Evolutionary conservation across 169 alveolate species (phyloP).

Genomic region (Plasmodium sp.): DNA sequence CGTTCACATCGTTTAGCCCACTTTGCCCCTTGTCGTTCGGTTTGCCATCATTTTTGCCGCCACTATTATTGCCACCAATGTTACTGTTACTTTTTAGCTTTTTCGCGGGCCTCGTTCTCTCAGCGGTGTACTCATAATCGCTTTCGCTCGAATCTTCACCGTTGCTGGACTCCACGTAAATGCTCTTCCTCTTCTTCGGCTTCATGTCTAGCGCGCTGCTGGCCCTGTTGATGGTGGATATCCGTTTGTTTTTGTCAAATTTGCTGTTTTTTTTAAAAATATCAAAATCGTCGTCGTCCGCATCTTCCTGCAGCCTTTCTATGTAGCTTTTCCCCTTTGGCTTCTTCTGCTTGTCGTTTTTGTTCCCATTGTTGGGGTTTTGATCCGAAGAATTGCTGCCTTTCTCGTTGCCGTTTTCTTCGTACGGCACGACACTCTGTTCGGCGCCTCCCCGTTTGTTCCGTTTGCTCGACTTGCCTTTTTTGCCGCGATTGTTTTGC

Average conservation of each 20-base stretch:
- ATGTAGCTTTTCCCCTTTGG: slow-evolving; percentile 38
- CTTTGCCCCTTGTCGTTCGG: not conserved
- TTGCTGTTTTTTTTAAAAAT: slow-evolving; percentile 50
- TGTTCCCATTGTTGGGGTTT: not conserved
- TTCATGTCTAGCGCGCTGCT: slow-evolving; percentile 12
- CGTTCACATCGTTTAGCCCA: not conserved
- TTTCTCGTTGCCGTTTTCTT: not conserved
- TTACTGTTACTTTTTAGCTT: slow-evolving; percentile 9
- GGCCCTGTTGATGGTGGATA: slow-evolving; percentile 4
- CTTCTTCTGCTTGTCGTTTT: not conserved
- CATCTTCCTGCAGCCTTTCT: slow-evolving; percentile 32
- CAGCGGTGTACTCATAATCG: slow-evolving; percentile 55
- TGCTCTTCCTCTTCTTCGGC: slow-evolving; percentile 51
- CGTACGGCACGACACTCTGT: not conserved
- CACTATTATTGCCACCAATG: not conserved
- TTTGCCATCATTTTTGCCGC: not conserved
- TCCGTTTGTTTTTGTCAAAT: slow-evolving; percentile 52
- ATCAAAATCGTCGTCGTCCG: slow-evolving; percentile 73
- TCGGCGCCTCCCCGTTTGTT: not conserved
- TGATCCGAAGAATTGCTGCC: not conserved
- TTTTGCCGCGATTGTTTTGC: not conserved
- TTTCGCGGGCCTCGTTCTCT: slow-evolving; percentile 20
- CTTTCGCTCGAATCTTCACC: slow-evolving; percentile 56
- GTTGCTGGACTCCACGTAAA: slow-evolving; percentile 53
- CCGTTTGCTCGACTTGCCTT: not conserved